Percentiles rank a stretch among this genome's conserved stretches.
Conservation (phyloP, 106 monocot genomes). For the Vanilla planifolia region DNA sequence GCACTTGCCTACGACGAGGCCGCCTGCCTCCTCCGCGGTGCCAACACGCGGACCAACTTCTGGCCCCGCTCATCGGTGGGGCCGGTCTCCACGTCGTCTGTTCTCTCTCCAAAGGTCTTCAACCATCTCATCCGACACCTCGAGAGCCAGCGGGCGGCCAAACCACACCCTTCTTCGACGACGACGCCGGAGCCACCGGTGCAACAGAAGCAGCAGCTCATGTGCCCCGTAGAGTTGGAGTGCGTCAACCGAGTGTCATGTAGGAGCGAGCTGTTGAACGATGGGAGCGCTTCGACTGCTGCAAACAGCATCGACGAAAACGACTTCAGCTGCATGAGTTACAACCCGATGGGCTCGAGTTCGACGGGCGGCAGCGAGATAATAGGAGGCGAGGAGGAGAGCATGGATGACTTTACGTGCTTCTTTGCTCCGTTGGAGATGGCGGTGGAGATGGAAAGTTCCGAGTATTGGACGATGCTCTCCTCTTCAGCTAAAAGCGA, state of each 20-base stretch:
- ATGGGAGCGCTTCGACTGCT: too few species aligned
- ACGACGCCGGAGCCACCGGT: neutral
- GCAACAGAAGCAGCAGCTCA: too few species aligned
- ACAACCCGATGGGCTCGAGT: neutral
- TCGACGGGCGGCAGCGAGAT: neutral
- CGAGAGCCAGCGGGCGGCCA: neutral
- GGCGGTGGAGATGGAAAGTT: neutral
- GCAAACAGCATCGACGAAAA: too few species aligned
- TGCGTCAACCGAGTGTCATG: too few species aligned
- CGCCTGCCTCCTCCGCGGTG: conserved; percentile 22
- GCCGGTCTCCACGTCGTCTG: neutral
- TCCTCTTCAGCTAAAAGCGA: neutral
- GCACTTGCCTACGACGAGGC: conserved; percentile 22
- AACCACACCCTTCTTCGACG: too few species aligned
- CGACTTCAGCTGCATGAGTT: too few species aligned
- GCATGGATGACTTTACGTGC: neutral
- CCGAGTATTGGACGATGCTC: neutral
- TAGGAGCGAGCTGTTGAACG: too few species aligned
- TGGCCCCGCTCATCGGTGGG: conserved; percentile 8
- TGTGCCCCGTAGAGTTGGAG: too few species aligned
- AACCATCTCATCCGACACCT: neutral
- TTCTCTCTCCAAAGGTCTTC: conserved; percentile 2
- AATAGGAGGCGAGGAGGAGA: neutral
- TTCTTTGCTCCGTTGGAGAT: neutral
- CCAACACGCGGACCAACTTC: conserved; percentile 23